Conservation (phyloP, 2,329 filamentous ascomycete species). For the Nemania sp. region DNA sequence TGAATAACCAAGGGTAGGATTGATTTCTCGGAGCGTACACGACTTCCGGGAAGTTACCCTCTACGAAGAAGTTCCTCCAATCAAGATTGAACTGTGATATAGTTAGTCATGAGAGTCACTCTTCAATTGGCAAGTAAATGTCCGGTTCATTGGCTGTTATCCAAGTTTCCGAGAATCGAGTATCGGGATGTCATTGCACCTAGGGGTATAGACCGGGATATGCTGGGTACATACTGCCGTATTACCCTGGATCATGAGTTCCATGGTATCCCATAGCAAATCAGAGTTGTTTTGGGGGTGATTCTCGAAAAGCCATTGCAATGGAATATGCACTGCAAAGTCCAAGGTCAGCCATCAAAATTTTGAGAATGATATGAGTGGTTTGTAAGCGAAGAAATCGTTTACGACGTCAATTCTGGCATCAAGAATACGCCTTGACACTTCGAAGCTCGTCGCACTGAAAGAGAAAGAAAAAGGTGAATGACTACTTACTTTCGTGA, state of each 20-base stretch:
- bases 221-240: slow-evolving; percentile 44
- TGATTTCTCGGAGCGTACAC: slow-evolving; percentile 35
- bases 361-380: background rate
- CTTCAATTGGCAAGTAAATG: background rate
- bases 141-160: background rate
- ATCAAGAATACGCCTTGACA: too few species aligned
- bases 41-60: slow-evolving; percentile 40
- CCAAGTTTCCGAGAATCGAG: background rate
- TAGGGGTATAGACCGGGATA: background rate
- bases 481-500: slow-evolving; percentile 41
- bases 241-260: slow-evolving; percentile 52
- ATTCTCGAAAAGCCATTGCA: slow-evolving; percentile 47
- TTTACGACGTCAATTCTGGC: too few species aligned
- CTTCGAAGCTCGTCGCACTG: background rate
- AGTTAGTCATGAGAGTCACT: background rate
- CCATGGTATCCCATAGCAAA: slow-evolving; percentile 47
- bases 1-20: slow-evolving; percentile 42
- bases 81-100: slow-evolving; percentile 37
- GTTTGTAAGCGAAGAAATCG: background rate
- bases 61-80: slow-evolving; percentile 43
- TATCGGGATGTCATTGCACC: background rate
- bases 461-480: background rate
- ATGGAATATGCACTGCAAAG: slow-evolving; percentile 29
- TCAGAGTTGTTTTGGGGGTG: slow-evolving; percentile 41
- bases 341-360: background rate